Evolutionary conservation across 495 filamentous ascomycete genomes (phyloP).

Genomic region (Penicillium tannophilum): DNA sequence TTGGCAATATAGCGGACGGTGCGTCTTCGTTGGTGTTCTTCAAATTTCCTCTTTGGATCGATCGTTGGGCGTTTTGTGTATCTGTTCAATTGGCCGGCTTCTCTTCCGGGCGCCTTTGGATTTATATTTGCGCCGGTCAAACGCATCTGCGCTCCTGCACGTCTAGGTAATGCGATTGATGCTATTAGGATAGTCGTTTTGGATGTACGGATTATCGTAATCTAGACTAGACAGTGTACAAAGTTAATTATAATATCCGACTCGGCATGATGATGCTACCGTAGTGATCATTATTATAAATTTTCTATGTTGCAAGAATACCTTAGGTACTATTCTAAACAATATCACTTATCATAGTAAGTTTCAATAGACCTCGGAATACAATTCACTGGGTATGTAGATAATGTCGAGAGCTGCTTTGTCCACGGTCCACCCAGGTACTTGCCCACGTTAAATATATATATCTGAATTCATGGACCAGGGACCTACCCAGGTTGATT

Average conservation of each 20-base stretch:
- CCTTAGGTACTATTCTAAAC: background rate
- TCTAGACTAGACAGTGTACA: background rate
- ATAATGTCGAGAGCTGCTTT: too few relatives aligned
- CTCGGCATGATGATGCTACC: background rate
- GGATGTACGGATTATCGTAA: background rate
- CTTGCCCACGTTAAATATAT: too few relatives aligned
- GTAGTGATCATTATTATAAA: background rate
- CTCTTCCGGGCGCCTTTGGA: background rate
- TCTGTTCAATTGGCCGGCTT: background rate
- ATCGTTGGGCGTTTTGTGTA: background rate
- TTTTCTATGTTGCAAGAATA: background rate
- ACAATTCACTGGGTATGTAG: too few relatives aligned
- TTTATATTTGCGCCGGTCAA: background rate
- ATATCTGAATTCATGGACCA: too few relatives aligned
- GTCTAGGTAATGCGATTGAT: background rate
- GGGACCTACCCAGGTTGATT: too few relatives aligned
- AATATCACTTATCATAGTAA: too few relatives aligned
- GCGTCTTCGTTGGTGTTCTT: constrained; percentile 19
- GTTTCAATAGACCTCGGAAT: too few relatives aligned
- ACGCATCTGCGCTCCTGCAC: background rate
- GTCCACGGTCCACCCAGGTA: too few relatives aligned
- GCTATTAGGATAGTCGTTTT: background rate
- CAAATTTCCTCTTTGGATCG: constrained; percentile 9
- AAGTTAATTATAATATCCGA: background rate
- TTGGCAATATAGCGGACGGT: constrained; percentile 18